Percentiles rank a stretch among this genome's conserved stretches.
These are phyloP conservation scores for Medicago lupulina DNA, from an alignment of 306 rosid species.

Conservation along the genomic window DNA sequence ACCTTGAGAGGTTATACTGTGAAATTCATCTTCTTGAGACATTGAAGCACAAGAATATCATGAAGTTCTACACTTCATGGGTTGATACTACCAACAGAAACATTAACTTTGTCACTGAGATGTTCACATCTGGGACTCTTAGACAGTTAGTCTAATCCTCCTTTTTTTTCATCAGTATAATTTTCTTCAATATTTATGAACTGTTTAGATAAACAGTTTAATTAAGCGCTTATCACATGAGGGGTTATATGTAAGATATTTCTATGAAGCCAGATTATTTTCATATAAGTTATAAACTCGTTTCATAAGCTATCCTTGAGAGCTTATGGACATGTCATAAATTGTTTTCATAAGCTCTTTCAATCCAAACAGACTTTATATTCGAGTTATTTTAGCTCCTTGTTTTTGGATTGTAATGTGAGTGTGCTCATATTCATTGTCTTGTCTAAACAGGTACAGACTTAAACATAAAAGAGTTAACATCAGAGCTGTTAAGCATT, in stretches of 20 bases:
- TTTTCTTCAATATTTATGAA: background rate
- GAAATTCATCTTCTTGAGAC: slow-evolving; percentile 99
- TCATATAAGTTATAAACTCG: background rate
- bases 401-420: slow-evolving; percentile 8
- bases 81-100: slow-evolving; percentile 80
- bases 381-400: slow-evolving; percentile 9
- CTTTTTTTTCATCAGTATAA: background rate
- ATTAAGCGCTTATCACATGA: background rate
- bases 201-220: background rate
- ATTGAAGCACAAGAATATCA: slow-evolving; percentile 79
- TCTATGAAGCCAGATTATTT: background rate
- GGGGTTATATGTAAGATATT: background rate
- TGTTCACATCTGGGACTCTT: slow-evolving; percentile 98
- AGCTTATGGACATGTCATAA: no score
- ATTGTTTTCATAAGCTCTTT: background rate
- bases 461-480: slow-evolving; percentile 78
- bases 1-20: slow-evolving; percentile 81
- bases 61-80: slow-evolving; percentile 95
- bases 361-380: background rate
- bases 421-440: slow-evolving; percentile 9
- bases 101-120: slow-evolving; percentile 96
- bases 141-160: slow-evolving; percentile 72
- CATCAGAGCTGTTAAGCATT: slow-evolving; percentile 93
- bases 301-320: background rate
- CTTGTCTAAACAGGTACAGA: slow-evolving; percentile 70